Base-by-base conservation (phyloP, 306 rosid genomes). In the Fragaria nilgerrensis region DNA sequence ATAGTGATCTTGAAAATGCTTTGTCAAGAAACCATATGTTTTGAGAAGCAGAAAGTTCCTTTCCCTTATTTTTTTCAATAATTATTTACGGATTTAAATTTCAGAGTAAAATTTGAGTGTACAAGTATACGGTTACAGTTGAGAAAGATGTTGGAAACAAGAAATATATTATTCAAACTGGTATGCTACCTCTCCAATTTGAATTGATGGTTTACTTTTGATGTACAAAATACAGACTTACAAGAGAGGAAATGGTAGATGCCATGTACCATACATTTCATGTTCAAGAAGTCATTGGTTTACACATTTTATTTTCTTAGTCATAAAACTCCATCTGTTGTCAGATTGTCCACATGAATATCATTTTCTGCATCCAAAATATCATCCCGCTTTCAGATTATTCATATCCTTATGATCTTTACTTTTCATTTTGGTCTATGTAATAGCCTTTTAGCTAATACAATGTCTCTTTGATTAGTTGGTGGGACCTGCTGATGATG, bases 401-500 rank as follows among this genome's bases (percentile, higher is more conserved):
- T 22, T 56, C 36, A 15, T 39, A 22, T 55, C 41, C 16, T 1
- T 25, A n/a, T 5, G 19, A 59, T 59, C n/a, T 34, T 58, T 43
- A 22, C 25, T 7, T 56, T 43, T 63, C 68, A 41, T 58, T 9
- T 67, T 22, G n/a, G 56, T 78, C 58, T 80, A 14, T 49, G 80
- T 81, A 77, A 73, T 75, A 9, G 36, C 72, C 75, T 75, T 23
- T 41, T 49, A n/a, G 71, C 74, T 72, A 50, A 68, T 68, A 16
- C 79, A 19, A 17, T 52, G 72, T 80, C 19, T 72, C 79, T 85
- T 69, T 64, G 78, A 45, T 86, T 80, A 90, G 97, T 78, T 92
- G 84, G 76, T 89, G 78, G 82, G 76, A 73, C 68, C 78, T 47
- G 80, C 84, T 41, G 84, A 80, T 58, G 83, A 83, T 61, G 73